Percentiles rank a stretch among this genome's conserved stretches.
phyloP scores from a whole-genome alignment of 1,284 basidiomycete genomes.

The Exobasidium rhododendri region DNA sequence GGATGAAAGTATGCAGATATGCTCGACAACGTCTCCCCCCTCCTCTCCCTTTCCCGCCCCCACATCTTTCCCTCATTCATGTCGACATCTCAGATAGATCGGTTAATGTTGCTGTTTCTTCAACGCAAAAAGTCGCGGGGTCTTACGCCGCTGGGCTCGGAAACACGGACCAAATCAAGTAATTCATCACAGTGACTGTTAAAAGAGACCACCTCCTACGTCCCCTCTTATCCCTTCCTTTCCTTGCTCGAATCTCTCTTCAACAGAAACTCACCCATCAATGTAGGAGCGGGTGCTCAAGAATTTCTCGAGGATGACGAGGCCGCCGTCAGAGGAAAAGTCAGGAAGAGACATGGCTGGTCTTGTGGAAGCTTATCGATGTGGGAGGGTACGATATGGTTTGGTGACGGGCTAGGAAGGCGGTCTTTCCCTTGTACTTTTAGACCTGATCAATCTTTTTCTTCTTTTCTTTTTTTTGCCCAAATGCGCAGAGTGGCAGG shows the following conservation, averaged over 20 bases:
- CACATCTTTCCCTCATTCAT: neutral
- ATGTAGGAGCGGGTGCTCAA: conserved; percentile 51
- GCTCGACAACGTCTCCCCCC: too few relatives aligned
- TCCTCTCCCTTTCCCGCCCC: neutral
- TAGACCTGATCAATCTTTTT: neutral
- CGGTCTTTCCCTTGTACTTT: neutral
- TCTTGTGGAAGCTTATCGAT: neutral
- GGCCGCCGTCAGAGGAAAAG: conserved; percentile 43
- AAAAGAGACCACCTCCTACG: neutral
- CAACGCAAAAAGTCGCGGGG: conserved; percentile 54
- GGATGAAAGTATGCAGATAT: neutral
- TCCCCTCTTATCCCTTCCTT: neutral
- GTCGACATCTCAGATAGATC: conserved; percentile 47
- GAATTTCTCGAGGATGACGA: conserved; percentile 46
- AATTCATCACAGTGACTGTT: conserved; percentile 37
- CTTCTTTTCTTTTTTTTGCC: neutral
- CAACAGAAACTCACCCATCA: conserved; percentile 45
- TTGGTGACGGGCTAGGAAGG: neutral
- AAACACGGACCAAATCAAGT: conserved; percentile 56
- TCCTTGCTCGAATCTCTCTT: neutral
- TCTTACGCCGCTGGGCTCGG: conserved; percentile 56
- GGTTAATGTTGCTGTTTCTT: conserved; percentile 50
- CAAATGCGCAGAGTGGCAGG: too few relatives aligned
- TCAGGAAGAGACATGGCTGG: conserved; percentile 37
- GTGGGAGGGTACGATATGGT: neutral